A percentile compares a stretch with the other conserved stretches of the same genome.
Conservation (phyloP, 768 basidiomycete genomes). For the Mycena indigotica region DNA sequence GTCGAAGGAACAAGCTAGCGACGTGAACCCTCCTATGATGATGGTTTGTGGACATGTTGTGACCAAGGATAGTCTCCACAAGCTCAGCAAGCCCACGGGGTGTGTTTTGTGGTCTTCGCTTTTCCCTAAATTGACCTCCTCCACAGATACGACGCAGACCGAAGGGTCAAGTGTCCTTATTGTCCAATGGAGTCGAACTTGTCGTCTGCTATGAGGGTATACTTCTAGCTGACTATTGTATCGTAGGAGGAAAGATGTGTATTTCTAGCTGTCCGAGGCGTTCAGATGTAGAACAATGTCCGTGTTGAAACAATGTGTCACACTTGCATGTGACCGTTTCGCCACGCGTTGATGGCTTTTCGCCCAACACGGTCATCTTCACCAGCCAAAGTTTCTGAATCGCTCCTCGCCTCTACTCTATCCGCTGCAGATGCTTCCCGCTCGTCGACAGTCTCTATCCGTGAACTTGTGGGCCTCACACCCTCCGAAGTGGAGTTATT, state of each 20-base stretch:
- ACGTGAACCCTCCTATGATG: constrained; percentile 97
- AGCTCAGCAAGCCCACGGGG: constrained; percentile 85
- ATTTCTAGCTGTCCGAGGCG: not conserved
- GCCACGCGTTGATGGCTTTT: constrained; percentile 33
- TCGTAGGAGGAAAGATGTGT: too few relatives aligned
- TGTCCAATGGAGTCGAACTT: constrained; percentile 81
- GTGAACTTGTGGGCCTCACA: constrained; percentile 56
- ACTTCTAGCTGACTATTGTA: too few relatives aligned
- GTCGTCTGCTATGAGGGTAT: constrained; percentile 58
- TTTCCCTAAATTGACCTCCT: constrained; percentile 2
- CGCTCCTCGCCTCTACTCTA: constrained; percentile 18
- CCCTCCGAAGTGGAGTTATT: constrained; percentile 67
- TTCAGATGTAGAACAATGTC: constrained; percentile 14
- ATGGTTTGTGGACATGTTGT: constrained; percentile 95
- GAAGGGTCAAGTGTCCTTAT: constrained; percentile 95
- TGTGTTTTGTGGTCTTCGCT: constrained; percentile 29
- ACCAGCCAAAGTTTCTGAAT: constrained; percentile 27
- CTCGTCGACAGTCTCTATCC: constrained; percentile 41
- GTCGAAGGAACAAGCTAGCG: constrained; percentile 94
- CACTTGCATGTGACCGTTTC: not conserved
- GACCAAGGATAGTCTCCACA: constrained; percentile 86
- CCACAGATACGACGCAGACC: constrained; percentile 32
- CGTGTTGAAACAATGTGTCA: not conserved
- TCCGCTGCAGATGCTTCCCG: constrained; percentile 40
- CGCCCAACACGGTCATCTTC: constrained; percentile 36